Conservation (phyloP, 1,284 basidiomycete genomes). For the Psilocybe mexicana region DNA sequence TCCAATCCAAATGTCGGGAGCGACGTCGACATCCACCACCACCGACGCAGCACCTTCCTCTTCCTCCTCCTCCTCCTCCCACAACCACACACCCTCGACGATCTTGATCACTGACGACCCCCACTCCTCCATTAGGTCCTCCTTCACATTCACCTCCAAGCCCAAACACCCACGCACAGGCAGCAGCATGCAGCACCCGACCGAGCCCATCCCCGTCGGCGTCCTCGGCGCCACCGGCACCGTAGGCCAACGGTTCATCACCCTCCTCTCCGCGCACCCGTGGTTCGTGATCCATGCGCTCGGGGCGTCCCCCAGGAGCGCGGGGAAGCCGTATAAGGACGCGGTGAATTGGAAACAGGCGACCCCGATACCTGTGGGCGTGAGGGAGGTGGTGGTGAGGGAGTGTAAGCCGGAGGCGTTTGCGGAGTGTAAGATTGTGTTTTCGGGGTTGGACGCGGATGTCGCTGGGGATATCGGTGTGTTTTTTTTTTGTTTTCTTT, state of each 20-base stretch:
- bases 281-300: conserved; percentile 89
- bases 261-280: conserved; percentile 86
- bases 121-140: conserved; percentile 6
- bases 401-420: conserved; percentile 85
- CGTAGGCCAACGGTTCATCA: conserved; percentile 94
- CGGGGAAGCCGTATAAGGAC: conserved; percentile 80
- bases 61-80: not conserved
- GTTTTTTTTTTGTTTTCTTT: conserved; percentile 32
- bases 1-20: not conserved
- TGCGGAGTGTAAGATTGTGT: conserved; percentile 83
- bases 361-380: conserved; percentile 70
- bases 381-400: conserved; percentile 72
- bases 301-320: conserved; percentile 89
- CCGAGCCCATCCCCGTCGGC: conserved; percentile 65
- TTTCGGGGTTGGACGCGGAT: conserved; percentile 94
- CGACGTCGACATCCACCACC: not conserved
- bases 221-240: conserved; percentile 96
- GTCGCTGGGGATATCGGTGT: conserved; percentile 93
- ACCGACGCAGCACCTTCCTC: not conserved
- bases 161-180: conserved; percentile 18
- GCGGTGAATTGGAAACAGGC: conserved; percentile 93
- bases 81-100: not conserved
- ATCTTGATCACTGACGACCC: conserved; percentile 14
- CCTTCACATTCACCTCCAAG: conserved; percentile 18
- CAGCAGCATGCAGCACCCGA: conserved; percentile 22